Evolutionary conservation across 805 yeast species (phyloP), one percentile per base, ranked within the genome.

Genomic region (Metahyphopichia silvanorum): DNA sequence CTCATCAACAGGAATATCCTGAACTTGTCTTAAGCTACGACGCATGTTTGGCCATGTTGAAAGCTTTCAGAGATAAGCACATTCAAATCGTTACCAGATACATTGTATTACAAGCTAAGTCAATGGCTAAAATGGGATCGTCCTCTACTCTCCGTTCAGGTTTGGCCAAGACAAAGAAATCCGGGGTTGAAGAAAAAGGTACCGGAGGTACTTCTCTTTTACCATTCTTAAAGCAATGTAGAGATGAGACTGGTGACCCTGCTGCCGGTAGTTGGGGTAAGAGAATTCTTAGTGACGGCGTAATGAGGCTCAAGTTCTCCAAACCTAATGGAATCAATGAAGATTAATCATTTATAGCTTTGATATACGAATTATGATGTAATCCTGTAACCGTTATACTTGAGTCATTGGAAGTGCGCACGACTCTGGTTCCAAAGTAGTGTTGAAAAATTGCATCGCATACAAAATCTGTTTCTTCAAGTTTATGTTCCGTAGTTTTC

Each of bases 181-280:
- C 65, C 27, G 69, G 69, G 37, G 71, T 67, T 26, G 82, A 75
- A 37, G 77, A 74, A 42, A 76, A 77, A 46, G 97, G 98, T 11
- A 89, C 98, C 1, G 98, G 98, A 14, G 97, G 98, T 27, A 89
- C 97, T 0, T 80, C 94, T 1, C 69, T 89, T 48, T 73, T 89
- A 37, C 96, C 96, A 17, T 91, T 89, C 63, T 71, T 89, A 54
- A 89, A 88, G 58, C 97, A 91, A 59, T 91, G 96, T 46, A 76
- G 97, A 57, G 97, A 89, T 61, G 97, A 89, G 55, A 89, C 96
- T 2, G 95, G 95, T 26, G 93, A 84, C 47, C 77, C 88, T 9
- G 96, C 96, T 15, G 96, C 95, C 16, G 91, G 96, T 35, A 73
- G 67, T 29, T 88, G 97, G 97, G 96, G 95, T 53, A 77, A 77